Percentiles rank a stretch among this genome's conserved stretches.
Evolutionary conservation across 176 grass and related monocot genomes (phyloP).

Genomic region (Alloteropsis semialata): DNA sequence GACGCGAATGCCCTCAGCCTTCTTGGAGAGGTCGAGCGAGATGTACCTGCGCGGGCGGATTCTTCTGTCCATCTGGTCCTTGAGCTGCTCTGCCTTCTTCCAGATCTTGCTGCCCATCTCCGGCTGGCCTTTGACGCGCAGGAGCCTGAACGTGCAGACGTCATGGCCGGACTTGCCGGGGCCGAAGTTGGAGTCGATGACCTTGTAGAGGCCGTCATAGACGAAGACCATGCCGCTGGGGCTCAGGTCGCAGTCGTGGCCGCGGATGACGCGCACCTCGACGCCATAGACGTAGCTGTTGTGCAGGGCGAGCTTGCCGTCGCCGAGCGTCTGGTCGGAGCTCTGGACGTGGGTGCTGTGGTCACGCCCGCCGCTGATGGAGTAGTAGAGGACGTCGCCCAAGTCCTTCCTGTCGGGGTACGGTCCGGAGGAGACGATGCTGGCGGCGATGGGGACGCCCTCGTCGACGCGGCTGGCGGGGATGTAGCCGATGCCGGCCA

Average conservation of each 20-base stretch:
- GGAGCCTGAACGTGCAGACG: conserved; percentile 64
- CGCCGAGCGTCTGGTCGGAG: conserved; percentile 56
- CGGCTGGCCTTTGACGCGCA: conserved; percentile 48
- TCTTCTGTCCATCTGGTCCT: not conserved
- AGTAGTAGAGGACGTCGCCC: conserved; percentile 71
- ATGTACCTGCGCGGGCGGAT: conserved; percentile 38
- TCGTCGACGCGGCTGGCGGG: conserved; percentile 36
- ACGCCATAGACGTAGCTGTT: conserved; percentile 72
- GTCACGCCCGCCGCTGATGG: conserved; percentile 61
- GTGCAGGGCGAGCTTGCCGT: conserved; percentile 77
- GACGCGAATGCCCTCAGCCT: conserved; percentile 42
- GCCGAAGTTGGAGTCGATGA: conserved; percentile 38
- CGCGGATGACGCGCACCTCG: conserved; percentile 70
- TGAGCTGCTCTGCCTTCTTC: conserved; percentile 40
- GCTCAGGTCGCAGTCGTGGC: conserved; percentile 15
- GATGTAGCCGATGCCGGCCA: conserved; percentile 61
- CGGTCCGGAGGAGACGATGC: conserved; percentile 75
- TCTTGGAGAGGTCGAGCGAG: conserved; percentile 50
- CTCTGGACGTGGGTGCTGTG: conserved; percentile 40
- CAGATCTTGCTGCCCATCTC: conserved; percentile 49
- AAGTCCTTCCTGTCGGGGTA: conserved; percentile 77
- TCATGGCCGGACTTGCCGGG: conserved; percentile 54
- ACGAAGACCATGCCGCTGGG: conserved; percentile 52
- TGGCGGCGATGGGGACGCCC: conserved; percentile 71
- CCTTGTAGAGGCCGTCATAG: conserved; percentile 81